Percentiles rank a stretch among this genome's conserved stretches.
These are phyloP conservation scores for Penicillium sp. DNA, from an alignment of 2,329 filamentous ascomycete species.

Conservation along the genomic window DNA sequence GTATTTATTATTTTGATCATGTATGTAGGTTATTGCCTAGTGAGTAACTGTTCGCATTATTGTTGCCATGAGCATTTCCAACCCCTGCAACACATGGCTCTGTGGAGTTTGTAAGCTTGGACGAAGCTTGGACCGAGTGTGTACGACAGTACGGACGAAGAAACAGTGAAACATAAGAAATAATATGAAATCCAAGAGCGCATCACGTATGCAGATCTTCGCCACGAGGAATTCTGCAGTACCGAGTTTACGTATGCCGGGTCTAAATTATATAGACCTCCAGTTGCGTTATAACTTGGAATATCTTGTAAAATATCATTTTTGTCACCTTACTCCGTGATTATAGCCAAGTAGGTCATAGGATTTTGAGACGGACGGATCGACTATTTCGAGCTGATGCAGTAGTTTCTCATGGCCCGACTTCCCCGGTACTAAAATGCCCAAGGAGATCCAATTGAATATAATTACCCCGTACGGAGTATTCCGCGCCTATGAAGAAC, in stretches of 20 bases:
- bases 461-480: not conserved
- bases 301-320: not conserved
- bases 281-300: not conserved
- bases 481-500: not conserved
- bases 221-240: not conserved
- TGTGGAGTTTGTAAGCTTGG: not conserved
- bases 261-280: not conserved
- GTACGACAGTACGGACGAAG: not conserved
- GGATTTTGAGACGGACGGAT: not conserved
- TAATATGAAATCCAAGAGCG: not conserved
- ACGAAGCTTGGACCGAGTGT: not conserved
- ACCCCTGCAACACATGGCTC: not conserved
- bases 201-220: not conserved
- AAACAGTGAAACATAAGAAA: not conserved
- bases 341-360: not conserved
- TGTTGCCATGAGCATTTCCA: not conserved
- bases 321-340: too few relatives aligned
- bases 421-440: not conserved
- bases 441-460: not conserved
- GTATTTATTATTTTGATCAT: too few relatives aligned
- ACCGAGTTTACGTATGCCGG: not conserved
- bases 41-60: not conserved
- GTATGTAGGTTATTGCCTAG: not conserved
- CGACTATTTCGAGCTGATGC: not conserved
- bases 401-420: slow-evolving; percentile 2